Evolutionary conservation across 306 rosid species (phyloP).

Genomic region (Datisca glomerata): DNA sequence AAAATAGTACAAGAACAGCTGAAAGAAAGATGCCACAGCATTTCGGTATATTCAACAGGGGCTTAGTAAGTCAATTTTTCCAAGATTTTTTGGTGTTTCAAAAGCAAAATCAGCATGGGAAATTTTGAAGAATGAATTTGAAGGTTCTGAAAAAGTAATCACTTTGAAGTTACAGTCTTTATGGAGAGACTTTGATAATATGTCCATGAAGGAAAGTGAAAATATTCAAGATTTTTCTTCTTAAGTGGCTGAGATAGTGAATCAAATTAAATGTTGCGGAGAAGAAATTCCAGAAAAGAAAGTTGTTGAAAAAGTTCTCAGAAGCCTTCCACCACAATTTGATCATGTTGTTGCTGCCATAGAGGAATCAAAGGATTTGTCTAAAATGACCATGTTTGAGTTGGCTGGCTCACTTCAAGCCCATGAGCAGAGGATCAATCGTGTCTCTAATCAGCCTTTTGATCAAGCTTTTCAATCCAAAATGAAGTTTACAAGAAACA

Average conservation of each 20-base stretch:
- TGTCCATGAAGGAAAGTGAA: neutral
- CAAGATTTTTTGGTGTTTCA: neutral
- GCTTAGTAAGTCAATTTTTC: neutral
- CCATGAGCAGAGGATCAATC: neutral
- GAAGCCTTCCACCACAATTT: neutral
- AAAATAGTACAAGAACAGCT: neutral
- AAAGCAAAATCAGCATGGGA: neutral
- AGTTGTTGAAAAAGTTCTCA: neutral
- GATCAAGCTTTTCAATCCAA: conserved; percentile 2
- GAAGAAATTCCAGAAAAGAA: neutral
- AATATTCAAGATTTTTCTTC: neutral
- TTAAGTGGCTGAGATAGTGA: neutral
- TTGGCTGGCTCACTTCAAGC: neutral
- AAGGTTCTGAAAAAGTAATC: neutral
- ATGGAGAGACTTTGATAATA: neutral
- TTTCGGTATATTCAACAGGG: neutral
- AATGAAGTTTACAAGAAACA: neutral
- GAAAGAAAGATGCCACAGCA: neutral
- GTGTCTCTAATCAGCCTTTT: neutral
- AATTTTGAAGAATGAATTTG: neutral
- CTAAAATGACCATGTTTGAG: neutral
- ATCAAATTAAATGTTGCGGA: neutral
- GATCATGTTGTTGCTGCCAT: neutral
- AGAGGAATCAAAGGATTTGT: neutral
- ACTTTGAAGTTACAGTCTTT: neutral